Evolutionary conservation across 2,329 filamentous ascomycete genomes (phyloP).

Genomic region (Xylariaceae sp.): DNA sequence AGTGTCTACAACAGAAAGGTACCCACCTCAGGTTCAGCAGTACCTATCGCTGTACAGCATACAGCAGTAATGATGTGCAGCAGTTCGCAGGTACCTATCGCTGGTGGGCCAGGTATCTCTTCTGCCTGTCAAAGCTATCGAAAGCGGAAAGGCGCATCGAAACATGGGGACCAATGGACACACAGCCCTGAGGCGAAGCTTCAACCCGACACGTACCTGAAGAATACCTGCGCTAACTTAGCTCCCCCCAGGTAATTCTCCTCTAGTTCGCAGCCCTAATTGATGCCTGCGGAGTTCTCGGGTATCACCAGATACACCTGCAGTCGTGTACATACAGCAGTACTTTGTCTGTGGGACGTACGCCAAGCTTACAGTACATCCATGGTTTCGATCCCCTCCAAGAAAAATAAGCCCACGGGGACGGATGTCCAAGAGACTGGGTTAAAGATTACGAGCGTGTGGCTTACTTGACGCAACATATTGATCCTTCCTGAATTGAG

Average conservation of each 20-base stretch:
- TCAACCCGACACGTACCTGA: background rate
- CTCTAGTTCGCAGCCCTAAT: too few species aligned
- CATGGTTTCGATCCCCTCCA: too few species aligned
- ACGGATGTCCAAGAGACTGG: constrained; percentile 8
- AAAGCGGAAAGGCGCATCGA: constrained; percentile 27
- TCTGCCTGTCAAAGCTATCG: constrained; percentile 7
- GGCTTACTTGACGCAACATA: background rate
- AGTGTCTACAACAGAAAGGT: too few species aligned
- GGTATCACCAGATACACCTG: too few species aligned
- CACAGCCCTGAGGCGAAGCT: constrained; percentile 25
- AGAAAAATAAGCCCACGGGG: constrained; percentile 3
- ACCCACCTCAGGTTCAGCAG: too few species aligned
- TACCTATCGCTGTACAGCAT: constrained; percentile 1
- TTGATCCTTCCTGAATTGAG: constrained; percentile 5
- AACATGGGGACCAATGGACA: constrained; percentile 17
- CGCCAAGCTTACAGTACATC: constrained; percentile 4
- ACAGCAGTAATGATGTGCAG: too few species aligned
- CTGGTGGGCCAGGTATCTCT: background rate
- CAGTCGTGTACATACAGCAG: too few species aligned
- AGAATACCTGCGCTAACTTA: too few species aligned
- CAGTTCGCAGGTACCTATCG: constrained; percentile 2
- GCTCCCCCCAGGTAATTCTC: too few species aligned
- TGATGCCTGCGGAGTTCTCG: too few species aligned
- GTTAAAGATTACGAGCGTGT: background rate
- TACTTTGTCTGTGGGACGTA: too few species aligned